Percentiles rank a stretch among this genome's conserved stretches.
Evolutionary conservation across 345 rosid species (phyloP).

Genomic region (Syzygium oleosum): DNA sequence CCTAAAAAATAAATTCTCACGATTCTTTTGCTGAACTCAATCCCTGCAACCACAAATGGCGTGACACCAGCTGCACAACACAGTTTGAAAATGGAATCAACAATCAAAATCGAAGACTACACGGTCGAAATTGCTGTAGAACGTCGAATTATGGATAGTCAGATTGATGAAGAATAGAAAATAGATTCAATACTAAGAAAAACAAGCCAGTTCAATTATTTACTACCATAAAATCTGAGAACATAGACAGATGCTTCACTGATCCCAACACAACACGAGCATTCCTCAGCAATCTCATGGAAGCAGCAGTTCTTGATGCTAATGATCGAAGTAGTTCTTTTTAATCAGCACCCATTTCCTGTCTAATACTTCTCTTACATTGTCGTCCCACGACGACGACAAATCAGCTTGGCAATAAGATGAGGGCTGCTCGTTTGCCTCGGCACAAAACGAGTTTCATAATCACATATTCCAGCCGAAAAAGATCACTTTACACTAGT

Average conservation of each 20-base stretch:
- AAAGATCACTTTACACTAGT: too few species aligned
- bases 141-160: not conserved
- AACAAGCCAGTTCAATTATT: not conserved
- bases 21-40: slow-evolving; percentile 90
- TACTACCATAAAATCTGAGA: not conserved
- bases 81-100: not conserved
- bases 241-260: not conserved
- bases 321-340: not conserved
- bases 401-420: not conserved
- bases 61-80: slow-evolving; percentile 57
- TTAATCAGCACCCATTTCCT: not conserved
- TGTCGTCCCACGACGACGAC: not conserved
- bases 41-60: slow-evolving; percentile 80
- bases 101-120: not conserved
- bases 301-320: not conserved
- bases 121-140: not conserved
- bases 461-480: too few species aligned
- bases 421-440: not conserved
- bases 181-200: not conserved
- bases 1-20: slow-evolving; percentile 15
- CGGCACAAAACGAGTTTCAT: not conserved
- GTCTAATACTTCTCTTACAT: not conserved
- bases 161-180: not conserved
- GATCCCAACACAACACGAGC: not conserved
- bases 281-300: not conserved